Percentiles rank a stretch among this genome's conserved stretches.
Evolutionary conservation across 805 yeast species (phyloP).

Genomic region (Metschnikowia lunata): DNA sequence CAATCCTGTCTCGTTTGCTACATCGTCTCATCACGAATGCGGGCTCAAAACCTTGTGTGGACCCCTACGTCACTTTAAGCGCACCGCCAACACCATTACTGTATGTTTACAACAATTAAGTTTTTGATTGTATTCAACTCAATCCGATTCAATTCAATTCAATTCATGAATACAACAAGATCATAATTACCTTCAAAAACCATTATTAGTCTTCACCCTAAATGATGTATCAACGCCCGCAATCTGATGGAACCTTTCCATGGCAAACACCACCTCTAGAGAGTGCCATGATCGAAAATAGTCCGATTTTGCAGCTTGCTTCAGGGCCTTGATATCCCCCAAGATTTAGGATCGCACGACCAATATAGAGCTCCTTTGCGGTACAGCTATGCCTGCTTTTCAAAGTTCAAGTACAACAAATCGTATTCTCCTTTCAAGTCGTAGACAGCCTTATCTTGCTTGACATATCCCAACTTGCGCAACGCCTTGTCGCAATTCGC

Average conservation of each 20-base stretch:
- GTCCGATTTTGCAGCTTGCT: neutral
- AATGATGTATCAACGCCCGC: constrained; percentile 7
- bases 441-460: constrained; percentile 64
- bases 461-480: constrained; percentile 46
- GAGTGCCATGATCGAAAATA: constrained; percentile 4
- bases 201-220: neutral
- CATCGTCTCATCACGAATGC: neutral
- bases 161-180: neutral
- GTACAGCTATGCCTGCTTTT: constrained; percentile 21
- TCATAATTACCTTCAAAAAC: neutral
- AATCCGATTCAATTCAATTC: neutral
- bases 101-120: neutral
- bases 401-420: constrained; percentile 66
- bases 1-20: too few species aligned
- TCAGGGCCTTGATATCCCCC: constrained; percentile 14
- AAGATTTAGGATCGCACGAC: constrained; percentile 7
- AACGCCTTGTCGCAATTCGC: constrained; percentile 16
- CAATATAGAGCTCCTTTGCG: neutral
- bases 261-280: constrained; percentile 13
- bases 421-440: constrained; percentile 69
- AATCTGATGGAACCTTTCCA: constrained; percentile 2
- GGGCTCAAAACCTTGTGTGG: neutral
- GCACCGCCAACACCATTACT: too few species aligned
- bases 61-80: too few species aligned
- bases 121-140: too few species aligned